Evolutionary conservation across 2,329 filamentous ascomycete species (phyloP).

Genomic region (Colletotrichum kahawae): DNA sequence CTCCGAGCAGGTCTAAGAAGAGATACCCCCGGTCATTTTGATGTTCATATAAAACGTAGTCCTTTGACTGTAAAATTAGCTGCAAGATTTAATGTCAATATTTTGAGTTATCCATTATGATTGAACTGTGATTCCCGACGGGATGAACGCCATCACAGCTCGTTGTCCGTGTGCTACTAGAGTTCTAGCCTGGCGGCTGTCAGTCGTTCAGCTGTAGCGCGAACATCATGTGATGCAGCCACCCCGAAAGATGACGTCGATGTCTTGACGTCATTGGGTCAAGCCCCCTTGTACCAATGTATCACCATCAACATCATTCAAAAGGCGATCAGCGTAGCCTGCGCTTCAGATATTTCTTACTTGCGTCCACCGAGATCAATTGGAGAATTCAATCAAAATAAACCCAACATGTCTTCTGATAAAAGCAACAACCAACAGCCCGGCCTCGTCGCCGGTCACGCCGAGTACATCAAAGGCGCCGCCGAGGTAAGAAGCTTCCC

Average conservation of each 20-base stretch:
- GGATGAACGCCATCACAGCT: not conserved
- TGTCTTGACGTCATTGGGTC: conserved; percentile 9
- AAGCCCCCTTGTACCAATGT: not conserved
- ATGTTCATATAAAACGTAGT: not conserved
- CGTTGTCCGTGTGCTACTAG: not conserved
- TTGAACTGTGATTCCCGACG: not conserved
- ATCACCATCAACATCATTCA: conserved; percentile 2
- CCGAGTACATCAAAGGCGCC: conserved; percentile 72
- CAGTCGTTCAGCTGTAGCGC: not conserved
- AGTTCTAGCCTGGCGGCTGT: not conserved
- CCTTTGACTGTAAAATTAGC: too few relatives aligned
- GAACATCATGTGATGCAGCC: conserved; percentile 8
- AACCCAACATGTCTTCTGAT: not conserved
- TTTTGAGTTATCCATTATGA: not conserved
- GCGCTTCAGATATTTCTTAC: not conserved
- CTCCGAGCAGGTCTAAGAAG: not conserved
- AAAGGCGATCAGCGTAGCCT: not conserved
- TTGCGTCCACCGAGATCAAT: not conserved
- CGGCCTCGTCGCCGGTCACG: conserved; percentile 67
- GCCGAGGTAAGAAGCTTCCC: conserved; percentile 54
- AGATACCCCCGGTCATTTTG: not conserved
- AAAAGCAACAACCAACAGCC: conserved; percentile 43
- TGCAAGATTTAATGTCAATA: not conserved
- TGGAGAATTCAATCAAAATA: not conserved
- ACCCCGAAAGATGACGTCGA: conserved; percentile 10